Evolutionary conservation across 805 yeast species (phyloP).

Genomic region (Torulaspora quercuum): DNA sequence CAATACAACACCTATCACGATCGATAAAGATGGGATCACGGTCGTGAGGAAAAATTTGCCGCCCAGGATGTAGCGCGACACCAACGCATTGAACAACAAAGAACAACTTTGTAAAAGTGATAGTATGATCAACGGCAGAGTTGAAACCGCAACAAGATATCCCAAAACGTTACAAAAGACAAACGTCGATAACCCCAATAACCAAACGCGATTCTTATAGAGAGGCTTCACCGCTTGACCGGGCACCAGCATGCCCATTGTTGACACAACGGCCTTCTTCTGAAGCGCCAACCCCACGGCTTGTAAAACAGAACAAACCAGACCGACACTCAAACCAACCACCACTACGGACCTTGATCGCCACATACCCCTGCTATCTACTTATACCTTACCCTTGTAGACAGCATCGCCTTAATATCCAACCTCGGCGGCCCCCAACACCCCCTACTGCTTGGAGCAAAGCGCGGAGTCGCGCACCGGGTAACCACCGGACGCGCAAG

Average conservation of each 20-base stretch:
- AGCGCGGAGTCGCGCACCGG: too few species aligned
- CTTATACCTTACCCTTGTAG: too few species aligned
- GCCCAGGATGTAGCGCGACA: constrained; percentile 52
- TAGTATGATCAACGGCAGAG: constrained; percentile 73
- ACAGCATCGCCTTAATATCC: too few species aligned
- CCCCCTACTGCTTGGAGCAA: too few species aligned
- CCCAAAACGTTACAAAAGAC: constrained; percentile 74
- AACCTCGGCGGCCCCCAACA: too few species aligned
- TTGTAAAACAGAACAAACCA: background rate
- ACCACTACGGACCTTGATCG: too few species aligned
- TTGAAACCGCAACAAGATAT: constrained; percentile 75
- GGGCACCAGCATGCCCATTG: background rate
- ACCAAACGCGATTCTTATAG: constrained; percentile 49
- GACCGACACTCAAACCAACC: background rate
- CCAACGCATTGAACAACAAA: constrained; percentile 76
- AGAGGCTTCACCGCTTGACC: background rate
- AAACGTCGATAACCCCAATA: constrained; percentile 67
- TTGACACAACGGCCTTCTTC: background rate
- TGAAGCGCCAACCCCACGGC: background rate
- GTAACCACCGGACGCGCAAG: too few species aligned
- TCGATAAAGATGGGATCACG: background rate
- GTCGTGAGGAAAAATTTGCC: background rate
- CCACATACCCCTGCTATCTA: too few species aligned
- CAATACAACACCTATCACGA: background rate
- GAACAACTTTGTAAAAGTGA: constrained; percentile 86